Conservation (phyloP, 768 basidiomycete genomes). For the Boletus pseudopeckii region DNA sequence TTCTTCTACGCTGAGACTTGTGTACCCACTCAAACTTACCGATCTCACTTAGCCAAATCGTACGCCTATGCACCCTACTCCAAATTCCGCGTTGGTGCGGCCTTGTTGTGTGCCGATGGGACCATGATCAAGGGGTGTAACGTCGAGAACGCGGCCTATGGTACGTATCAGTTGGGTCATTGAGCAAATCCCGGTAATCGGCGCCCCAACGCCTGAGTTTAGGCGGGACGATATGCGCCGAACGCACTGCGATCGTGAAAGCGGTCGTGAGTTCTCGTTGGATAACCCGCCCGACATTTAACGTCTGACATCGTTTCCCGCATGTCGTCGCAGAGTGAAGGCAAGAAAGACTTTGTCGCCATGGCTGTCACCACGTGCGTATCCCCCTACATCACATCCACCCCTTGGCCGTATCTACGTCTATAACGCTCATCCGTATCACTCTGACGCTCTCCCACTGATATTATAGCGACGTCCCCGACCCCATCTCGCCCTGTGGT, state of each 20-base stretch:
- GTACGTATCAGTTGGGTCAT: conserved; percentile 37
- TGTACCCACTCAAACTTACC: background rate
- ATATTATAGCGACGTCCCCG: conserved; percentile 58
- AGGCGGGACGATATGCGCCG: conserved; percentile 90
- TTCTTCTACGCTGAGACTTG: background rate
- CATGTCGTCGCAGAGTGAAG: conserved; percentile 62
- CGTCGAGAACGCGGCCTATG: conserved; percentile 92
- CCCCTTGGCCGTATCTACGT: no score
- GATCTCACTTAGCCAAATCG: conserved; percentile 49
- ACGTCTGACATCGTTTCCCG: background rate
- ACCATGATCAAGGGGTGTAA: conserved; percentile 82
- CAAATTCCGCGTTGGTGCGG: conserved; percentile 90
- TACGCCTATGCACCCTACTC: conserved; percentile 82
- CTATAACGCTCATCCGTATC: no score
- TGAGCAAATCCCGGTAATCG: background rate
- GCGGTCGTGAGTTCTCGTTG: conserved; percentile 61
- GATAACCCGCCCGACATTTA: background rate
- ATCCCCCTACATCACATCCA: no score
- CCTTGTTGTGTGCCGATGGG: conserved; percentile 68
- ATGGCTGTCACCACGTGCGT: conserved; percentile 80
- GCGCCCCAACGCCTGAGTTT: background rate
- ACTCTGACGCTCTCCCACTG: no score
- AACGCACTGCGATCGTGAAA: conserved; percentile 93
- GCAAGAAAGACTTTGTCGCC: conserved; percentile 62
- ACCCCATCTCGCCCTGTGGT: conserved; percentile 81